A percentile compares a stretch with the other conserved stretches of the same genome.
Conservation (phyloP, 169 alveolate genomes). For the Hepatocystis sp. region DNA sequence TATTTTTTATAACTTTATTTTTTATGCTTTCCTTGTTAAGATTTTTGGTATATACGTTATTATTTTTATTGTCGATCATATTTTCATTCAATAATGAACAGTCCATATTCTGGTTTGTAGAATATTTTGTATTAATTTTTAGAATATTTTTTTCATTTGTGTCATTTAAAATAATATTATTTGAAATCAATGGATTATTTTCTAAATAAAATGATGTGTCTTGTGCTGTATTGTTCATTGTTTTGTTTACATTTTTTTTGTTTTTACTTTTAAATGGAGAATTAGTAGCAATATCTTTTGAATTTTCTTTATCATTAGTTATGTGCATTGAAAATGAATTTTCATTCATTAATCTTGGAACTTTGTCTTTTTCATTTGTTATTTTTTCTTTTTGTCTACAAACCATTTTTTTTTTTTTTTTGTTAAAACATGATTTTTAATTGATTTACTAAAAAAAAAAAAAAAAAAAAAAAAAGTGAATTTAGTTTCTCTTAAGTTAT, state of each 20-base stretch:
- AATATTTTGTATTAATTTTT: constrained; percentile 6
- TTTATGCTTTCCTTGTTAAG: no score
- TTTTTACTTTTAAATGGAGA: constrained; percentile 7
- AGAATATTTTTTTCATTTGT: constrained; percentile 5
- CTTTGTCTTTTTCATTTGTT: constrained; percentile 17
- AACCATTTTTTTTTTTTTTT: constrained; percentile 58
- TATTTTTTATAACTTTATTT: no score
- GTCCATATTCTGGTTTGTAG: constrained; percentile 11
- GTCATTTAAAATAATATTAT: neutral
- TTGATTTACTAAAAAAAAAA: constrained; percentile 2
- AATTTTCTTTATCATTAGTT: constrained; percentile 21
- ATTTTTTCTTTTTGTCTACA: constrained; percentile 48
- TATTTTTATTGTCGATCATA: constrained; percentile 3
- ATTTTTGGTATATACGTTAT: no score
- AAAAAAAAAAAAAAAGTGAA: constrained; percentile 9
- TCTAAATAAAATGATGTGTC: constrained; percentile 12
- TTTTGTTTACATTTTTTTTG: neutral
- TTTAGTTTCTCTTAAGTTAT: no score
- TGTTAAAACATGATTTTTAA: neutral
- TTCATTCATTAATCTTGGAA: constrained; percentile 5
- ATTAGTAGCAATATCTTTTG: constrained; percentile 15
- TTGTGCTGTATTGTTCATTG: constrained; percentile 17
- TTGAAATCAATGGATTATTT: constrained; percentile 10
- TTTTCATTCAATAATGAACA: constrained; percentile 7
- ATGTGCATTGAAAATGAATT: constrained; percentile 19